Base-by-base conservation (phyloP, 2,329 filamentous ascomycete genomes). In the Leptographium lundbergii region DNA sequence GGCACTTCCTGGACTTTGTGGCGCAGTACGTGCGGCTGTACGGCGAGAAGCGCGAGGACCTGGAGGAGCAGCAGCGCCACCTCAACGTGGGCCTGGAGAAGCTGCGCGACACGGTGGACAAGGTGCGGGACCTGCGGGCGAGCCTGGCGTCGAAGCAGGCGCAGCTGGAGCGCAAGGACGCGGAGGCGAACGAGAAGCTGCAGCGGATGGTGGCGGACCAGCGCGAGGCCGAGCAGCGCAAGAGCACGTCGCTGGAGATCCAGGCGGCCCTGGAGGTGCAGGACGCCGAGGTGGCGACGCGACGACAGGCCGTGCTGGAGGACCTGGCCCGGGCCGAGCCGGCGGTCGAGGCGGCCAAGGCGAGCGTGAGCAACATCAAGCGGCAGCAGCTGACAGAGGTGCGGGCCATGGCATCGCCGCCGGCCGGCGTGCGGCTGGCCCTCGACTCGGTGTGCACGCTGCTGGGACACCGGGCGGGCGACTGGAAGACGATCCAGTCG, bases 351-450 rank as follows among this genome's bases (percentile, higher is more conserved):
- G 91, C 95, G 72, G 94, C 94, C 55, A 89, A 94, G 75, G 89
- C 91, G 71, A 96, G 91, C 74, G 95, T 99, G 72, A 94, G 89
- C 76, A 96, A 95, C 77, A 99, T 99, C 77, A 99, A 97, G 78
- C 85, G 88, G 69, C 91, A 96, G 70, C 94, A 99, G 72, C 80
- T 99, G 64, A 96, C 91, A 14, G 94, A 99, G 84, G 92, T 99
- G 56, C 85, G 94, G 69, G 96, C 92, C 64, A 97, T 99, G 94
- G 85, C 86, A 65, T 95, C 90, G 67, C 94, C 94, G 7, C 94
- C 94, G 10, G 80, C 85, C 65, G 90, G 91, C 77, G 95, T 99
- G 66, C 87, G 90, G 68, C 83, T 97, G 66, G 90, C 94, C 2
- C 80, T 99, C 60, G 92, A 97, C 69, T 89, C 94, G n/a, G 95